Percentiles rank a stretch among this genome's conserved stretches.
Conservation (phyloP, 352 stramenopile genomes). For the Pythium graminicola region DNA sequence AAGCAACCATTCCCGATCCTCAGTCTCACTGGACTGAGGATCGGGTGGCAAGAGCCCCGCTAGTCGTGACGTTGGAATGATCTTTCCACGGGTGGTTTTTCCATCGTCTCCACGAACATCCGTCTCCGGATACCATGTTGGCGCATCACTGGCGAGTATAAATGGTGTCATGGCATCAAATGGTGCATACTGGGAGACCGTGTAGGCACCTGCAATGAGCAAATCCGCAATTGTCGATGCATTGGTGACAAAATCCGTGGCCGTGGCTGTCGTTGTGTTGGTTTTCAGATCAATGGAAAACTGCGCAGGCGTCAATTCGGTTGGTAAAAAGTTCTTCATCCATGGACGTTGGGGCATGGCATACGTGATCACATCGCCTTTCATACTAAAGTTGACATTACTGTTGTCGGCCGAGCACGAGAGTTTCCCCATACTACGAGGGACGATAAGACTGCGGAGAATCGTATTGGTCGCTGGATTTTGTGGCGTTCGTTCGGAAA, state of each 20-base stretch:
- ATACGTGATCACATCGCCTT: too few relatives aligned
- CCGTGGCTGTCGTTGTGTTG: neutral
- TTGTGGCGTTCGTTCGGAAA: neutral
- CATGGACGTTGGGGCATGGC: neutral
- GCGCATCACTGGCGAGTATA: neutral
- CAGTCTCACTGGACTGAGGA: neutral
- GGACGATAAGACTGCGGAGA: neutral
- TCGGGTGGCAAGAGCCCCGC: neutral
- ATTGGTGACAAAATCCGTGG: neutral
- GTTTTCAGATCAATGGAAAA: neutral
- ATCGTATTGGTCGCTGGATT: neutral
- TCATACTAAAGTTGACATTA: too few relatives aligned
- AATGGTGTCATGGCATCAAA: neutral
- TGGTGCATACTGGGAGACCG: neutral
- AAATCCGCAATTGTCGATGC: neutral
- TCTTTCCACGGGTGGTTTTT: too few relatives aligned
- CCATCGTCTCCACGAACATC: neutral
- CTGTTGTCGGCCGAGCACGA: neutral
- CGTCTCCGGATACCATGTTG: neutral
- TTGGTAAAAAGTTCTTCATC: neutral
- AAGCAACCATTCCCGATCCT: conserved; percentile 1
- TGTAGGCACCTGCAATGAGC: neutral
- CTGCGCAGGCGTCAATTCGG: neutral
- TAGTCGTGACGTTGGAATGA: neutral
- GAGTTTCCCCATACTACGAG: neutral